A percentile compares a stretch with the other conserved stretches of the same genome.
These are phyloP conservation scores for Talaromyces marneffei DNA, from an alignment of 2,329 filamentous ascomycete genomes.

Conservation along the genomic window DNA sequence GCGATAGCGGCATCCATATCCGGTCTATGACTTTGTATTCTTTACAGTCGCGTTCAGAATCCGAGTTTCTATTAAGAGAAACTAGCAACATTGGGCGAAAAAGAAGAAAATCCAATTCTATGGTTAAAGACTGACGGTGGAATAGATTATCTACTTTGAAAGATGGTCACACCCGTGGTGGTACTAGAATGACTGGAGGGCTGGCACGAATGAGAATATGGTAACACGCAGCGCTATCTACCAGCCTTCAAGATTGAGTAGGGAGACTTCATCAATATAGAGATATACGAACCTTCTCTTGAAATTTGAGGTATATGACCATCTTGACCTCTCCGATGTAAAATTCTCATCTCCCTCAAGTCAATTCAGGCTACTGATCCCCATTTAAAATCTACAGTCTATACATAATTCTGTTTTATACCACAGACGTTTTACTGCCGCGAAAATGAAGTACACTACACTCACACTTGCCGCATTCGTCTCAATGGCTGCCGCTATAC, in stretches of 20 bases:
- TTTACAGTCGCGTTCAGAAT: not conserved
- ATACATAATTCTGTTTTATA: not conserved
- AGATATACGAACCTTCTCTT: not conserved
- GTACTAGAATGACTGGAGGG: not conserved
- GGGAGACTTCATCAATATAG: not conserved
- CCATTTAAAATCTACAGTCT: not conserved
- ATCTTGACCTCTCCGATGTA: not conserved
- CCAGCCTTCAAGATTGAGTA: not conserved
- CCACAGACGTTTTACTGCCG: not conserved
- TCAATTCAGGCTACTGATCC: not conserved
- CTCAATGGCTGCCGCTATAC: not conserved
- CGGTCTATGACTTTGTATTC: not conserved
- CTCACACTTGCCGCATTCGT: not conserved
- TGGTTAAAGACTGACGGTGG: not conserved
- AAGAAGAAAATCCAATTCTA: not conserved
- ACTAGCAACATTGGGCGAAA: not conserved
- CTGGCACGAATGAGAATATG: not conserved
- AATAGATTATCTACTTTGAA: not conserved
- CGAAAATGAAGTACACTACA: constrained; percentile 31
- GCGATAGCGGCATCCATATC: too few species aligned
- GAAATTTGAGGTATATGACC: not conserved
- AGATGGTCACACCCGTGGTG: not conserved
- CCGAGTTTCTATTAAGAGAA: not conserved
- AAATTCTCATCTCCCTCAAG: not conserved
- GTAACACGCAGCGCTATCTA: not conserved